These are phyloP conservation scores for Trichoderma sp. DNA, from an alignment of 2,329 filamentous ascomycete species.

Conservation along the genomic window DNA sequence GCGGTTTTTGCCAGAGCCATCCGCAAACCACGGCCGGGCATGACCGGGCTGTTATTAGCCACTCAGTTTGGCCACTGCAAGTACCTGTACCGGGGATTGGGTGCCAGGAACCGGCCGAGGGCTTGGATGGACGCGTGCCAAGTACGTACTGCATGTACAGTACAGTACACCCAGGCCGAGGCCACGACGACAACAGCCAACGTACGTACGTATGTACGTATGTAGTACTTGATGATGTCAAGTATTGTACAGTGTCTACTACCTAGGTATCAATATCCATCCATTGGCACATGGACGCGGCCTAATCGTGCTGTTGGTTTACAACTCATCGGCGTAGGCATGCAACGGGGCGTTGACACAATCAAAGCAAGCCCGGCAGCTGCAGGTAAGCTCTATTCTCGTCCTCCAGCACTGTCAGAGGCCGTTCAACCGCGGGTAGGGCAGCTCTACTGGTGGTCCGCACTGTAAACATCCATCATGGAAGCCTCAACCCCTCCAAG, in stretches of 20 bases:
- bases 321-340: not conserved
- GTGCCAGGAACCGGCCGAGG: not conserved
- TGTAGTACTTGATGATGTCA: too few species aligned
- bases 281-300: not conserved
- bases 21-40: not conserved
- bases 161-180: not conserved
- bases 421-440: slow-evolving; percentile 4
- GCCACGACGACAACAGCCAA: not conserved
- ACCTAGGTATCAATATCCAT: not conserved
- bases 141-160: not conserved
- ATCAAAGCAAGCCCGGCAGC: not conserved
- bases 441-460: not conserved
- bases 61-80: not conserved
- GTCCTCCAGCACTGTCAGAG: not conserved
- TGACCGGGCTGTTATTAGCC: slow-evolving; percentile 6
- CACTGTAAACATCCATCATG: not conserved
- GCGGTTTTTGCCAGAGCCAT: slow-evolving; percentile 6
- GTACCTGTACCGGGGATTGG: not conserved
- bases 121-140: not conserved
- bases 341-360: not conserved
- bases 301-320: not conserved
- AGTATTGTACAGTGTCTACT: too few species aligned
- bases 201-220: not conserved
- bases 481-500: not conserved
- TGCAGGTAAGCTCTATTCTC: not conserved